Percentiles rank a stretch among this genome's conserved stretches.
Conservation (phyloP, 805 yeast species). For the Candida michaelii region DNA sequence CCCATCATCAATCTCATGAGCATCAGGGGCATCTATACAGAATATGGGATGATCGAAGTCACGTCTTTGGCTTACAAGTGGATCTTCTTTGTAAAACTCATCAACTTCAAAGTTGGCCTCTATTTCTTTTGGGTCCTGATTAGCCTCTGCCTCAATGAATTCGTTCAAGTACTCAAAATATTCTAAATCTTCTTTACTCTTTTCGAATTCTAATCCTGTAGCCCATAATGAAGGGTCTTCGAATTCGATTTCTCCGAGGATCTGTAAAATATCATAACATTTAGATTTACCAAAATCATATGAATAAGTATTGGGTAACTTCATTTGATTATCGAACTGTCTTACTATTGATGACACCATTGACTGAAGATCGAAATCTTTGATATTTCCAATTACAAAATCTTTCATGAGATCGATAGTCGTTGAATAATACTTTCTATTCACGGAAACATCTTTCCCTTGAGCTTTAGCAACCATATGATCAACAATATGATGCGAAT, state of each 20-base stretch:
- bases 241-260: slow-evolving; percentile 22
- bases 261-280: slow-evolving; percentile 49
- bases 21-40: slow-evolving; percentile 78
- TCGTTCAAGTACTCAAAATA: slow-evolving; percentile 10
- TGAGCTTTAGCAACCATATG: slow-evolving; percentile 17
- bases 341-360: slow-evolving; percentile 39
- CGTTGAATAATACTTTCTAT: slow-evolving; percentile 27
- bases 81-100: slow-evolving; percentile 32
- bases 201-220: slow-evolving; percentile 15
- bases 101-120: slow-evolving; percentile 5
- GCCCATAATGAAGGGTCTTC: slow-evolving; percentile 57
- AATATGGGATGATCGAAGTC: slow-evolving; percentile 57
- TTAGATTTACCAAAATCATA: slow-evolving; percentile 51
- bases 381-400: slow-evolving; percentile 56
- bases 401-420: slow-evolving; percentile 50
- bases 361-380: slow-evolving; percentile 48
- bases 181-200: neutral
- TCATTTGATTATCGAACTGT: neutral
- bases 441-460: slow-evolving; percentile 1
- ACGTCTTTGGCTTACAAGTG: slow-evolving; percentile 28
- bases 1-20: slow-evolving; percentile 95
- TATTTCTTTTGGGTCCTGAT: neutral
- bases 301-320: slow-evolving; percentile 4
- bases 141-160: neutral
- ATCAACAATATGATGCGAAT: slow-evolving; percentile 16